These are phyloP conservation scores for Solioccasus polychromus DNA, from an alignment of 768 basidiomycete species.

Conservation along the genomic window DNA sequence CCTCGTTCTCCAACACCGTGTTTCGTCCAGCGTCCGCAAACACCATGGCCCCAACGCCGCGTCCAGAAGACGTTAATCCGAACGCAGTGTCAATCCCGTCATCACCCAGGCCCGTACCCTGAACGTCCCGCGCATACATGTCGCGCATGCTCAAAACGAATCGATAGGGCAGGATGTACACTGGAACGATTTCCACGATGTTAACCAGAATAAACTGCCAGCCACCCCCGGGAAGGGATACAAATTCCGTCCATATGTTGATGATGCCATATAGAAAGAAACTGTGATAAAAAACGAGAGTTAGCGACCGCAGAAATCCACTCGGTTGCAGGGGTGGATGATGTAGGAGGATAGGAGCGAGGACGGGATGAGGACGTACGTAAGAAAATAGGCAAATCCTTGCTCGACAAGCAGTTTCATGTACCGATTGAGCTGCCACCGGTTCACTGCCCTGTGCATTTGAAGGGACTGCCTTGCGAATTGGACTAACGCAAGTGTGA, in stretches of 20 bases:
- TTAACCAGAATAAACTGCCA: neutral
- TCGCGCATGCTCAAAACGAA: neutral
- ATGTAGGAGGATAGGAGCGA: too few species aligned
- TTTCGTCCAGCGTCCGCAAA: neutral
- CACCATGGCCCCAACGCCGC: neutral
- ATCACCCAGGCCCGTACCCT: too few species aligned
- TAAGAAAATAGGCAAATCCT: neutral
- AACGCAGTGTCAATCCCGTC: neutral
- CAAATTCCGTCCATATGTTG: neutral
- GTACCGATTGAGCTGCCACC: neutral
- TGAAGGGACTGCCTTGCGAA: conserved; percentile 2
- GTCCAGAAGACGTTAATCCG: neutral
- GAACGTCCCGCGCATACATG: neutral
- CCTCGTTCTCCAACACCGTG: too few species aligned
- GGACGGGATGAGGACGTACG: neutral
- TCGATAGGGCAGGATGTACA: neutral
- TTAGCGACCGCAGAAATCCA: too few species aligned
- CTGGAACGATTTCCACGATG: neutral
- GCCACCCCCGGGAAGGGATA: neutral
- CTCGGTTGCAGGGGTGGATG: too few species aligned
- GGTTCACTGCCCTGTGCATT: neutral
- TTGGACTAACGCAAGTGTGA: neutral
- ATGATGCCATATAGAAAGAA: neutral
- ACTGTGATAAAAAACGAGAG: too few species aligned
- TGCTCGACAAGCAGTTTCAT: neutral